Evolutionary conservation across 1,284 basidiomycete genomes (phyloP).

Genomic region (Leccinum angustisporum): DNA sequence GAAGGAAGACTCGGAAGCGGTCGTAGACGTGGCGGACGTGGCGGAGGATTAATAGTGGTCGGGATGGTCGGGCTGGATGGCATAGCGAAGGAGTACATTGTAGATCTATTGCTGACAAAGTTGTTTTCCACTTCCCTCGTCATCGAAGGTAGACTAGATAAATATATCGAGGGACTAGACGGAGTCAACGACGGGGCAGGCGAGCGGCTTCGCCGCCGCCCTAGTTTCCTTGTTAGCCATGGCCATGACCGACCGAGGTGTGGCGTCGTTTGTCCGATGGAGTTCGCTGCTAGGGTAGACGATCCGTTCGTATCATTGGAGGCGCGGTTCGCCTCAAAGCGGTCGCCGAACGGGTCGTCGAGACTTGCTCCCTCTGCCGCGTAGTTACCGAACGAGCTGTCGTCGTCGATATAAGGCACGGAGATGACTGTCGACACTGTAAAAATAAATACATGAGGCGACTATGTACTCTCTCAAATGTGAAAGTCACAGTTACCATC

Average conservation of each 20-base stretch:
- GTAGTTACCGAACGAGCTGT: neutral
- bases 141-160: slow-evolving; percentile 9
- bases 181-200: slow-evolving; percentile 4
- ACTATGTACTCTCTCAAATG: neutral
- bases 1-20: slow-evolving; percentile 6
- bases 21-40: slow-evolving; percentile 36
- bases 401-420: neutral
- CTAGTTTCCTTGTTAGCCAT: neutral
- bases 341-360: slow-evolving; percentile 3
- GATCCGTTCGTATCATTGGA: slow-evolving; percentile 11
- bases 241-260: neutral
- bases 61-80: neutral
- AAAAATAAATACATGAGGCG: neutral
- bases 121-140: slow-evolving; percentile 1
- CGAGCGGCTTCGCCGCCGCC: slow-evolving; percentile 1
- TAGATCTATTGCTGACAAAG: neutral
- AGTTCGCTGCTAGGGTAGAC: slow-evolving; percentile 18
- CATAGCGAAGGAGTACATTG: neutral
- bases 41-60: slow-evolving; percentile 30
- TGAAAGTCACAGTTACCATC: neutral
- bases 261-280: neutral
- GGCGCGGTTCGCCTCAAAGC: neutral
- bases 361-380: neutral
- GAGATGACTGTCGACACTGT: neutral
- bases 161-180: slow-evolving; percentile 19